Conservation (phyloP, 1,139 yeast genomes). For the Geotrichum carabidarum region DNA sequence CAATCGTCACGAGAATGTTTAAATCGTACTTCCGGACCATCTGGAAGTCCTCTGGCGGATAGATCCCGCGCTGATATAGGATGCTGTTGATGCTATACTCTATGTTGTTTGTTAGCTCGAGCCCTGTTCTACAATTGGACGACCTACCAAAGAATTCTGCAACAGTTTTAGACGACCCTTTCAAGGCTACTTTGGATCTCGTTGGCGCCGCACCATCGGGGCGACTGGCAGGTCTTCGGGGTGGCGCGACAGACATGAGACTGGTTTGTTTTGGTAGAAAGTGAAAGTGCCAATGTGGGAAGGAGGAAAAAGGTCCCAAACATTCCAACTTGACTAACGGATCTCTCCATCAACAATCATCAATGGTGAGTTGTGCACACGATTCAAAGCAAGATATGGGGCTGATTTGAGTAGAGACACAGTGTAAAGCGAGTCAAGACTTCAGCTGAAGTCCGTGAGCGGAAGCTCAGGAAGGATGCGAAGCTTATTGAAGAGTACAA, state of each 20-base stretch:
- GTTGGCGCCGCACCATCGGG: constrained; percentile 33
- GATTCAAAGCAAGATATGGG: neutral
- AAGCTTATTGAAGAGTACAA: constrained; percentile 55
- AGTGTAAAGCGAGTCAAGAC: constrained; percentile 60
- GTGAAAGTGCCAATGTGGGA: neutral
- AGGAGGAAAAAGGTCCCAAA: neutral
- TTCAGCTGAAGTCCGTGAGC: constrained; percentile 49
- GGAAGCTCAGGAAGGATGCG: constrained; percentile 46
- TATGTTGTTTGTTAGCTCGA: constrained; percentile 5
- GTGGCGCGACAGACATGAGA: constrained; percentile 4
- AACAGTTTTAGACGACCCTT: constrained; percentile 72
- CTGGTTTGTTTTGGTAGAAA: neutral
- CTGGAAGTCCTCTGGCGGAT: constrained; percentile 82
- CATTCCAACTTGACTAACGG: neutral
- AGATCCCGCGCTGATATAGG: constrained; percentile 83
- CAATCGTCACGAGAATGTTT: constrained; percentile 65
- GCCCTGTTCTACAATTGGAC: neutral
- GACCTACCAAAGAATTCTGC: constrained; percentile 66
- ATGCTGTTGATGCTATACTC: constrained; percentile 75
- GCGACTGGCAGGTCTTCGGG: neutral
- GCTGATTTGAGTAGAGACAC: constrained; percentile 40
- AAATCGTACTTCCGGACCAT: constrained; percentile 77
- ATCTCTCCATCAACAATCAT: neutral
- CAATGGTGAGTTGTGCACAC: neutral
- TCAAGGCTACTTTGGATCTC: constrained; percentile 55